These are phyloP conservation scores for Nicotiana tabacum DNA, from an alignment of 257 asterid genomes.

Conservation along the genomic window DNA sequence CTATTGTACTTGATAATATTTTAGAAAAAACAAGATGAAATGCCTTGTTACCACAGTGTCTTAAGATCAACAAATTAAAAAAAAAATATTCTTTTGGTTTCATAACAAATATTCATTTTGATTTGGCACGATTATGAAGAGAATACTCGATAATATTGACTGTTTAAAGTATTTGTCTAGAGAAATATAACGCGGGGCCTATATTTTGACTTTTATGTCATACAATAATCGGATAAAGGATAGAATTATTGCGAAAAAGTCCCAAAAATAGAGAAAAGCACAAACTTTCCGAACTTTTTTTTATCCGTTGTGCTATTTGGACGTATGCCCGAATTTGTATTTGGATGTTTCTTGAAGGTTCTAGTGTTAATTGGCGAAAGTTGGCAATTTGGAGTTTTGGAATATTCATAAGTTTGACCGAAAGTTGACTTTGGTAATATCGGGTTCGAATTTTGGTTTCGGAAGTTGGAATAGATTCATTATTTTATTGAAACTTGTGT, in stretches of 20 bases:
- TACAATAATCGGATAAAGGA: not conserved
- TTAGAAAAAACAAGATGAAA: not conserved
- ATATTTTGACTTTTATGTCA: not conserved
- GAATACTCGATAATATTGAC: not conserved
- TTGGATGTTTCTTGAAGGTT: too few species aligned
- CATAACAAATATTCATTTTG: not conserved
- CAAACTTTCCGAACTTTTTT: not conserved
- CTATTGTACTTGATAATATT: not conserved
- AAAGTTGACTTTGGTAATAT: too few species aligned
- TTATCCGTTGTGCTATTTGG: too few species aligned
- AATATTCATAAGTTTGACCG: too few species aligned
- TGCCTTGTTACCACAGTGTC: too few species aligned
- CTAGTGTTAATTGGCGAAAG: too few species aligned
- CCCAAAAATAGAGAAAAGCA: not conserved
- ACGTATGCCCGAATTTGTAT: too few species aligned
- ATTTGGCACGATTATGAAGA: not conserved
- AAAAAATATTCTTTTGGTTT: not conserved
- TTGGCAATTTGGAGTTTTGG: too few species aligned
- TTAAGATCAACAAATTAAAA: not conserved
- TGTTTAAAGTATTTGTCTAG: not conserved
- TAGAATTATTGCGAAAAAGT: not conserved
- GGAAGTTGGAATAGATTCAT: too few species aligned
- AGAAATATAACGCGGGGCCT: not conserved
- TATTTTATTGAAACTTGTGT: too few species aligned
- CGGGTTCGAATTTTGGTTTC: too few species aligned